Conservation (phyloP, 768 basidiomycete species). For the Strobilomyces dryophilus region DNA sequence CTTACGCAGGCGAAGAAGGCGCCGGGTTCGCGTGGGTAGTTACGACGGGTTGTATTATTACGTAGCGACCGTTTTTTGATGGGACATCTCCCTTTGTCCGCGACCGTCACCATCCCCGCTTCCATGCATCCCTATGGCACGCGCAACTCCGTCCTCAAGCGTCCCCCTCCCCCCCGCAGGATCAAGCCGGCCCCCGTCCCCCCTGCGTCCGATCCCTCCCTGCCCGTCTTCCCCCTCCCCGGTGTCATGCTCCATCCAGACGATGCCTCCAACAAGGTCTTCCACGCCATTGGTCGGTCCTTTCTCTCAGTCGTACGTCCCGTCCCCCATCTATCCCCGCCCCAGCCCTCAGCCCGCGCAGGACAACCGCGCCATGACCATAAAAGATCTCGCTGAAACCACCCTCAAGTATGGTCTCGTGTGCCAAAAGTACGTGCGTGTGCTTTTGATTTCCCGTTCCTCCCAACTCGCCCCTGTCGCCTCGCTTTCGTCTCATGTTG, state of each 20-base stretch:
- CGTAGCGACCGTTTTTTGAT: conserved; percentile 32
- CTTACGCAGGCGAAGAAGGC: too few species aligned
- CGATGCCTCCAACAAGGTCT: conserved; percentile 67
- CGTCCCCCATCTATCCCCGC: conserved; percentile 9
- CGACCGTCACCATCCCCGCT: conserved; percentile 25
- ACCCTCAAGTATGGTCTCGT: conserved; percentile 58
- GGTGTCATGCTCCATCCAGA: conserved; percentile 69
- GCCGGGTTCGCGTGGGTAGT: too few species aligned
- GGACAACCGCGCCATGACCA: conserved; percentile 83
- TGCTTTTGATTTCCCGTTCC: conserved; percentile 7
- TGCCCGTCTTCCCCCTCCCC: conserved; percentile 54
- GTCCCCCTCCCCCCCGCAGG: conserved; percentile 31
- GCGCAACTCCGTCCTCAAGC: conserved; percentile 48
- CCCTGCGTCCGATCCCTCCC: conserved; percentile 14
- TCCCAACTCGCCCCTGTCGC: conserved; percentile 2
- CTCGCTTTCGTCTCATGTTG: conserved; percentile 13
- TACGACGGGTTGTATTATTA: conserved; percentile 7
- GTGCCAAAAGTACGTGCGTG: conserved; percentile 65
- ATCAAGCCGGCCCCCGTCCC: conserved; percentile 30
- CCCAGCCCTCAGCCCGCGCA: conserved; percentile 19
- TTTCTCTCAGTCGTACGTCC: conserved; percentile 67
- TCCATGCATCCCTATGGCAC: conserved; percentile 42
- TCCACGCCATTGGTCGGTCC: conserved; percentile 67
- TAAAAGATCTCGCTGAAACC: conserved; percentile 80
- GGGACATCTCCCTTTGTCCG: conserved; percentile 23